Percentiles rank a stretch among this genome's conserved stretches.
Evolutionary conservation across 805 yeast species (phyloP).

Genomic region (Pichia paraexigua): DNA sequence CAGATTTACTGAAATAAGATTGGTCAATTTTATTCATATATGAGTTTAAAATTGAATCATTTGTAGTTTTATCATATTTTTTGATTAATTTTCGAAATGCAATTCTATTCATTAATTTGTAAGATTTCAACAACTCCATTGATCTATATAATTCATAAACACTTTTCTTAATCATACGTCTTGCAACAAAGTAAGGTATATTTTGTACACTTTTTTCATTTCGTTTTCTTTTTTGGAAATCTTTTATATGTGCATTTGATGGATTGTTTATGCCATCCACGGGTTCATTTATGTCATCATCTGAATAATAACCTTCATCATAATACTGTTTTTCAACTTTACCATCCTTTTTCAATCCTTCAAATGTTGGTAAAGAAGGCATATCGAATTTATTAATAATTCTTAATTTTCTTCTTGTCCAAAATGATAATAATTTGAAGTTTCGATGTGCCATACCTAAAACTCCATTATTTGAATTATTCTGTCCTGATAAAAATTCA

Average conservation of each 20-base stretch:
- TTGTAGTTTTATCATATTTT: constrained; percentile 75
- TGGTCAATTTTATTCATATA: constrained; percentile 54
- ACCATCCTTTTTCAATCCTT: constrained; percentile 26
- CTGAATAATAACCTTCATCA: constrained; percentile 26
- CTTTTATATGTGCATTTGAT: constrained; percentile 34
- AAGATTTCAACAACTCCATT: constrained; percentile 61
- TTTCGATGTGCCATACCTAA: constrained; percentile 10
- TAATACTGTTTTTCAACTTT: constrained; percentile 29
- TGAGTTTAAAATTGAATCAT: constrained; percentile 32
- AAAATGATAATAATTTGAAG: constrained; percentile 15
- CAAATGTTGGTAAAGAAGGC: constrained; percentile 35
- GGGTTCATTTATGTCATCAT: constrained; percentile 13
- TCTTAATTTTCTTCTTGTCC: constrained; percentile 21
- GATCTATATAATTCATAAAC: constrained; percentile 66
- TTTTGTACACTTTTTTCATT: neutral
- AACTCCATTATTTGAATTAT: neutral
- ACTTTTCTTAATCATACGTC: constrained; percentile 61
- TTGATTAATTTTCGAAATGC: constrained; percentile 86
- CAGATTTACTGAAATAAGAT: constrained; percentile 55
- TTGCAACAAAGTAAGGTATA: constrained; percentile 57
- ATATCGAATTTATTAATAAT: constrained; percentile 31
- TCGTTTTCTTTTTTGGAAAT: constrained; percentile 34
- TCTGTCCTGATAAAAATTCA: neutral
- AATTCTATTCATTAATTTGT: constrained; percentile 69
- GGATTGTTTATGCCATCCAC: constrained; percentile 16